phyloP scores from a whole-genome alignment of 2,329 filamentous ascomycete species.

The Scorias spongiosa region DNA sequence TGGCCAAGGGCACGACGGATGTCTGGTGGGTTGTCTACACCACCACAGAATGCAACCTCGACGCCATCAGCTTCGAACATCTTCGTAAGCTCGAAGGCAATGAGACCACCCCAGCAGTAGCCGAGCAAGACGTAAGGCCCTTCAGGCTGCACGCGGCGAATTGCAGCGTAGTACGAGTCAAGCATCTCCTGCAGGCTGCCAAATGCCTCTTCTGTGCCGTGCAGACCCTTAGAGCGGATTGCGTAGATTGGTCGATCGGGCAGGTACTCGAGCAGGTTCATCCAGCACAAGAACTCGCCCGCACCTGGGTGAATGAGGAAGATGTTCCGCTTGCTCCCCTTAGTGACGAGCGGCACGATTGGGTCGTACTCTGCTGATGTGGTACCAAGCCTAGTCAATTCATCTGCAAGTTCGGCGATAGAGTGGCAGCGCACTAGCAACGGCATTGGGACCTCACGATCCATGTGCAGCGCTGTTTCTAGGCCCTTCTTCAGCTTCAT shows the following conservation, averaged over 20 bases:
- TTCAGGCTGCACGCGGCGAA: slow-evolving; percentile 29
- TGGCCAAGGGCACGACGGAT: slow-evolving; percentile 7
- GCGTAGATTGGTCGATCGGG: slow-evolving; percentile 32
- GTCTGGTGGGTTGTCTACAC: not conserved
- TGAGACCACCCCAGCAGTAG: slow-evolving; percentile 35
- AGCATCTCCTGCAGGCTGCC: slow-evolving; percentile 26
- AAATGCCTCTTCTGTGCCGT: slow-evolving; percentile 25
- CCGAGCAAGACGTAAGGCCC: slow-evolving; percentile 39
- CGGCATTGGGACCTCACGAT: slow-evolving; percentile 6
- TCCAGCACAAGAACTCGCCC: slow-evolving; percentile 26
- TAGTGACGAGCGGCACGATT: slow-evolving; percentile 16
- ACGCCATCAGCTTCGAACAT: slow-evolving; percentile 19
- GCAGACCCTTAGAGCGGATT: slow-evolving; percentile 30
- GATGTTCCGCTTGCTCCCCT: slow-evolving; percentile 16
- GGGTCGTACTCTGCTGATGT: slow-evolving; percentile 16
- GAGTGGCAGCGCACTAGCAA: not conserved
- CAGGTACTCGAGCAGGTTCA: slow-evolving; percentile 24
- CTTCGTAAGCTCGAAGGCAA: slow-evolving; percentile 38
- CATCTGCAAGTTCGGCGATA: not conserved
- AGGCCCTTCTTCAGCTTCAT: slow-evolving; percentile 10
- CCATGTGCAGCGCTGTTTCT: slow-evolving; percentile 7
- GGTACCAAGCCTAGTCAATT: slow-evolving; percentile 3
- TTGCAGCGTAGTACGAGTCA: slow-evolving; percentile 24
- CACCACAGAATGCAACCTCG: not conserved
- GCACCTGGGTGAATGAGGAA: slow-evolving; percentile 25